Base-by-base conservation (phyloP, 371 early-diverging fungal species). In the Rhizomucor pusillus region DNA sequence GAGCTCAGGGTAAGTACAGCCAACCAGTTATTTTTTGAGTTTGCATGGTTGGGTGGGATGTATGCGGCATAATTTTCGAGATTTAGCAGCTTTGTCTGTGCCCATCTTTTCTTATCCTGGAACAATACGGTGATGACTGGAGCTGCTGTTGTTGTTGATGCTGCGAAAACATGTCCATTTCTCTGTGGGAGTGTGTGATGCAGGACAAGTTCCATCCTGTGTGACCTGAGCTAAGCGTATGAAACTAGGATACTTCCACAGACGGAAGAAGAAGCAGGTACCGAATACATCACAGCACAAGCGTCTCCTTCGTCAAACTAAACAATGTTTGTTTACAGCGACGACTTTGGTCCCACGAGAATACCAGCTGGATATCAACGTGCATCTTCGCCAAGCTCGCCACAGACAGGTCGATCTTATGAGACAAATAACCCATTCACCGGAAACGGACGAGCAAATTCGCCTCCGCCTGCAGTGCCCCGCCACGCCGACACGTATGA, bases 331-430 rank as follows among this genome's bases (percentile, higher is more conserved):
- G 43, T 46, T 19, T 18, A 50, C 39, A 65, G 65, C 46, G 63
- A 67, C 29, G 61, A 58, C 47, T 67, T 67, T 52, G 67, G 67
- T n/a, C 63, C 67, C 34, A 50, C 60, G 18, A 48, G 67, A 23
- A 43, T 56, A 19, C 67, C 67, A 6, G 45, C 63, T 20, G 67
- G 67, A 13, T 63, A 57, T 35, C 49, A 57, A 25, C 41, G 52
- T 29, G 43, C 56, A 22, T 43, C 56, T 25, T 29, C 45, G 1
- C 53, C 29, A n/a, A 2, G 11, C 35, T 34, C 6, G 25, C 3
- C 41, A 25, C 33, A 16, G 22, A 23, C 23, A 14, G 16, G 20
- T 10, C 41, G 44, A 35, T 33, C 47, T 29, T 29, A 22, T 20
- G 11, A 48, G 40, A 35, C 24, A 20, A 46, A 47, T 35, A 39